Base-by-base conservation (phyloP, 1,284 basidiomycete genomes). In the Ganoderma sinense region DNA sequence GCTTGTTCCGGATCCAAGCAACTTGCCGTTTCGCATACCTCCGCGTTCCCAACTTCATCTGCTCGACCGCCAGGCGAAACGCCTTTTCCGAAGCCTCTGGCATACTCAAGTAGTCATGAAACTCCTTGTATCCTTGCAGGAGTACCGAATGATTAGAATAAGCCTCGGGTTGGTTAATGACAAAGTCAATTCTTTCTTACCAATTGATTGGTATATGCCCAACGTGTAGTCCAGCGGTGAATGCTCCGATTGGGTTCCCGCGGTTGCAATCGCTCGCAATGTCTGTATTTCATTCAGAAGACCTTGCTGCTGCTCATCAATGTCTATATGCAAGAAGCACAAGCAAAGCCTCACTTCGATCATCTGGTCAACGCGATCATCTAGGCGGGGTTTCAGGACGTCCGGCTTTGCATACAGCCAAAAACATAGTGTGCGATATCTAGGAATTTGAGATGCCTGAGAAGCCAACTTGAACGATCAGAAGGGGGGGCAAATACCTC, bases 131-230 rank as follows among this genome's bases (percentile, higher is more conserved):
- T 1, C 97, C 96, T 97, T 75, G 41, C 5, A 31, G 40, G 13
- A 45, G 4, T 23, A 43, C 10, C n/a, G 7, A 14, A 5, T 11
- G 33, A n/a, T 20, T 36, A 23, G 23, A 16, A 13, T 14, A n/a
- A 11, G 33, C 51, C 13, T 26, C 13, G 4, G 26, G 39, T 18
- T 4, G 14, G 39, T 18, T 4, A 14, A 36, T 14, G 13, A 39
- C 33, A 51, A 45, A 59, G 8, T 13, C n/a, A 23, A 18, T 20
- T n/a, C 8, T 20, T 33, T 74, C 82, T 65, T 71, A 94, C 97
- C 97, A 65, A 99, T 99, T 0, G 96, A 91, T 80, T 99, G 98
- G 79, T 95, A 98, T 67, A 99, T 95, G 0, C 97, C 97, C 0
- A 89, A 81, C 0, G 92, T 94, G 75, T 90, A 93, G 77, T 95